These are phyloP conservation scores for Allomyces macrogynus DNA, from an alignment of 192 early-diverging fungal genomes.

Conservation along the genomic window DNA sequence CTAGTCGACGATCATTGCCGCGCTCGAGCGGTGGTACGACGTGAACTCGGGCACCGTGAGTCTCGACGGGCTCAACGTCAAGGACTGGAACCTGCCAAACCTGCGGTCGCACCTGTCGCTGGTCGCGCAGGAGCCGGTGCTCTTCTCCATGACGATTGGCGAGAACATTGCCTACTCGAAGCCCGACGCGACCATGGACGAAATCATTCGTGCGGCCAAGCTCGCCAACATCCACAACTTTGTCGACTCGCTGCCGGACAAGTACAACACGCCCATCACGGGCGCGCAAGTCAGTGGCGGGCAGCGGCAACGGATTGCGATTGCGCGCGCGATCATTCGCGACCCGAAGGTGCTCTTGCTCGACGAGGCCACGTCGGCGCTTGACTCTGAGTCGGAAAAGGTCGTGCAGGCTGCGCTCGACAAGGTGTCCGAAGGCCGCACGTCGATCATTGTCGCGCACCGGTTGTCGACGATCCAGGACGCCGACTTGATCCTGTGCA, in stretches of 20 bases:
- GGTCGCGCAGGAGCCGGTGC: slow-evolving; percentile 82
- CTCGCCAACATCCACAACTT: slow-evolving; percentile 43
- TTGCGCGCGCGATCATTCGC: slow-evolving; percentile 41
- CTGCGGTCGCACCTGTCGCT: slow-evolving; percentile 56
- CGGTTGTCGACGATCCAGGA: slow-evolving; percentile 64
- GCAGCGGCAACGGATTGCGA: slow-evolving; percentile 7
- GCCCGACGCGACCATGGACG: slow-evolving; percentile 23
- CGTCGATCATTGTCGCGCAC: slow-evolving; percentile 56
- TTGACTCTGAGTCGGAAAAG: slow-evolving; percentile 63
- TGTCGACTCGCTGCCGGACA: slow-evolving; percentile 25
- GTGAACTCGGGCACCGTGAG: slow-evolving; percentile 26
- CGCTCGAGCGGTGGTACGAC: slow-evolving; percentile 70
- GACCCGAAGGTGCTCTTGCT: slow-evolving; percentile 42
- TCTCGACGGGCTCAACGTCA: slow-evolving; percentile 38
- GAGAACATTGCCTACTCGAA: slow-evolving; percentile 74
- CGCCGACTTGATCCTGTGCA: slow-evolving; percentile 30
- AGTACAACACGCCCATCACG: slow-evolving; percentile 4
- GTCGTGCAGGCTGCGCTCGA: slow-evolving; percentile 67
- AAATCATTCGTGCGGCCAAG: slow-evolving; percentile 35
- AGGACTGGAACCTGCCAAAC: slow-evolving; percentile 37
- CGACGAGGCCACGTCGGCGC: slow-evolving; percentile 68
- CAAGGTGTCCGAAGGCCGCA: slow-evolving; percentile 38
- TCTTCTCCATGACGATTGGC: slow-evolving; percentile 68
- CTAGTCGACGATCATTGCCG: slow-evolving; percentile 30
- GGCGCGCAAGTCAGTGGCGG: slow-evolving; percentile 4